These are phyloP conservation scores for Podospora comata DNA, from an alignment of 495 filamentous ascomycete species.

Conservation along the genomic window DNA sequence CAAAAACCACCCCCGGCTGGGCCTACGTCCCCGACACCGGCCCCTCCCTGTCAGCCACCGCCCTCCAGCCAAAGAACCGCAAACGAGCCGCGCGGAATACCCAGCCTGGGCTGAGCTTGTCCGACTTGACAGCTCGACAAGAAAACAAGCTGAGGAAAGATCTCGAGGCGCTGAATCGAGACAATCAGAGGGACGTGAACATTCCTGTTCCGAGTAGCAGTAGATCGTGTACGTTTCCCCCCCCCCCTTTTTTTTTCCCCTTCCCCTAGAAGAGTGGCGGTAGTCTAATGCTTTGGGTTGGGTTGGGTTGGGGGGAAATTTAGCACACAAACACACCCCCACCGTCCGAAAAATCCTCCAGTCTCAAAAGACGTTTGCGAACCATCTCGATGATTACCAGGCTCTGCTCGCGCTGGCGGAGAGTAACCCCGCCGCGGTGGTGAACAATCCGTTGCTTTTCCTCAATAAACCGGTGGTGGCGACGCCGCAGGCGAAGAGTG, in stretches of 20 bases:
- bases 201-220: slow-evolving; percentile 58
- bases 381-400: slow-evolving; percentile 87
- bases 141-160: slow-evolving; percentile 72
- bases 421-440: slow-evolving; percentile 31
- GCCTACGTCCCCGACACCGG: slow-evolving; percentile 80
- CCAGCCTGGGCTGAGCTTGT: slow-evolving; percentile 52
- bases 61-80: slow-evolving; percentile 43
- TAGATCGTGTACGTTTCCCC: slow-evolving; percentile 21
- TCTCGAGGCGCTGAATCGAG: slow-evolving; percentile 74
- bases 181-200: slow-evolving; percentile 67
- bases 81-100: slow-evolving; percentile 58
- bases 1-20: slow-evolving; percentile 73
- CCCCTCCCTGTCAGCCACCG: slow-evolving; percentile 52
- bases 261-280: too few species aligned
- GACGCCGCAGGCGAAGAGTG: slow-evolving; percentile 13
- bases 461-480: background rate
- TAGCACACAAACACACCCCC: slow-evolving; percentile 60
- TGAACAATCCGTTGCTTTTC: slow-evolving; percentile 11
- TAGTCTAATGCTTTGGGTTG: too few species aligned
- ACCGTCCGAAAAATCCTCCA: slow-evolving; percentile 87
- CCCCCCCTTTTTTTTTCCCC: background rate
- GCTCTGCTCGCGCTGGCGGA: slow-evolving; percentile 58
- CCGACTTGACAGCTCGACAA: slow-evolving; percentile 64
- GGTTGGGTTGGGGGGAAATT: too few species aligned
- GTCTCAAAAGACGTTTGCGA: slow-evolving; percentile 86